Conservation (phyloP, 441 rosid genomes). For the Dalechampia spathulata region DNA sequence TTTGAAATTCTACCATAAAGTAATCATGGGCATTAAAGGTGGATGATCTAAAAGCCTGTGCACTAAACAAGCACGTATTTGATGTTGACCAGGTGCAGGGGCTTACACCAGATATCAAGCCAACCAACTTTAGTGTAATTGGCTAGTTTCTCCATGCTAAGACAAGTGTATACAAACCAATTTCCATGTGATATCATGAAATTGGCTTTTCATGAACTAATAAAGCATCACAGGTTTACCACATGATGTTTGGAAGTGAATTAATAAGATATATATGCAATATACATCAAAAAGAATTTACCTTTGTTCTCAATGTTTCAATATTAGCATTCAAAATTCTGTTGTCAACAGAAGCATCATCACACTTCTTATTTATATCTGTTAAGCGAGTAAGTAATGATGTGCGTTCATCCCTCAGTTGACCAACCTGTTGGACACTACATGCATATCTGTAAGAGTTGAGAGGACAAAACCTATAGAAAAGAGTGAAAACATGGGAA, state of each 20-base stretch:
- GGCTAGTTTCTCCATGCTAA: not conserved
- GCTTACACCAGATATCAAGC: not conserved
- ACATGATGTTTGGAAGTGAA: not conserved
- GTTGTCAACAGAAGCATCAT: conserved; percentile 73
- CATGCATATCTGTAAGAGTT: not conserved
- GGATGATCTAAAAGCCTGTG: no score
- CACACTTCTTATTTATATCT: conserved; percentile 67
- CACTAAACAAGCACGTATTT: not conserved
- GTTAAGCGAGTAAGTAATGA: conserved; percentile 60
- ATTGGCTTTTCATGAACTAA: conserved; percentile 5
- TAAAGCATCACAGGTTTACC: not conserved
- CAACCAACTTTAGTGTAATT: conserved; percentile 3
- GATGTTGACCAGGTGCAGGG: not conserved
- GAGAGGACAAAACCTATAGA: not conserved
- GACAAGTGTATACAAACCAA: conserved; percentile 3
- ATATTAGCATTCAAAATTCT: conserved; percentile 94
- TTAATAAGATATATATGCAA: not conserved
- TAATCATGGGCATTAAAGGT: no score
- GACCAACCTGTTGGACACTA: conserved; percentile 52
- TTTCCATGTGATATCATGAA: conserved; percentile 2
- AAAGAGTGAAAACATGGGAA: conserved; percentile 1
- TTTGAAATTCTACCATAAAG: no score
- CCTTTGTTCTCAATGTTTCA: conserved; percentile 91
- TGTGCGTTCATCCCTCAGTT: conserved; percentile 72
- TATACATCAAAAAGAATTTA: conserved; percentile 15